These are phyloP conservation scores for Plasmodium coatneyi DNA, from an alignment of 169 alveolate species.

Conservation along the genomic window DNA sequence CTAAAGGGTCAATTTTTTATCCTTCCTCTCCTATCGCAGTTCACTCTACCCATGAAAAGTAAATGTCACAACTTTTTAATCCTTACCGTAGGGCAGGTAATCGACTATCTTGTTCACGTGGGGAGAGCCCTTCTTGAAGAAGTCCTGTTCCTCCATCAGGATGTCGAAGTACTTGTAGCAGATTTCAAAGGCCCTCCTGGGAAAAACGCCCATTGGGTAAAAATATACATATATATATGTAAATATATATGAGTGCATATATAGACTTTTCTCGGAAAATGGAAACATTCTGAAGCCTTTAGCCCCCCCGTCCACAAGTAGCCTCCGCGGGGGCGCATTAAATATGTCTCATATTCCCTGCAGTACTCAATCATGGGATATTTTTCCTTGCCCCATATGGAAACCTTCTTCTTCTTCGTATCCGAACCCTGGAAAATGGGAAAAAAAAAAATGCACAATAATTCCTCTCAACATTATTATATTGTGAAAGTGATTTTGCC, in stretches of 20 bases:
- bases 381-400: slow-evolving; percentile 71
- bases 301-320: neutral
- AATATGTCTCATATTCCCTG: neutral
- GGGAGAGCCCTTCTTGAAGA: slow-evolving; percentile 63
- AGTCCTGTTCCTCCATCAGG: slow-evolving; percentile 76
- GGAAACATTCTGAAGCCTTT: neutral
- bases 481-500: neutral
- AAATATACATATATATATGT: neutral
- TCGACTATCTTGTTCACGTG: slow-evolving; percentile 64
- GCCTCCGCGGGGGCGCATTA: neutral
- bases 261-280: neutral
- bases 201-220: neutral
- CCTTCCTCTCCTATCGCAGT: neutral
- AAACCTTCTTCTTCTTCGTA: slow-evolving; percentile 37
- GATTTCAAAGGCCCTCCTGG: slow-evolving; percentile 76
- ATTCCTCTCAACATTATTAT: neutral
- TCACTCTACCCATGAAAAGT: neutral
- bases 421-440: slow-evolving; percentile 39
- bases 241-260: neutral
- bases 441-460: neutral
- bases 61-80: neutral
- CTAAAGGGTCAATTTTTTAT: neutral
- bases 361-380: slow-evolving; percentile 65
- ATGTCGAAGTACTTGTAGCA: slow-evolving; percentile 66
- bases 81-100: slow-evolving; percentile 52